Evolutionary conservation across 2,329 filamentous ascomycete genomes (phyloP), one percentile per base, ranked within the genome.

Genomic region (Claviceps fusiformis): DNA sequence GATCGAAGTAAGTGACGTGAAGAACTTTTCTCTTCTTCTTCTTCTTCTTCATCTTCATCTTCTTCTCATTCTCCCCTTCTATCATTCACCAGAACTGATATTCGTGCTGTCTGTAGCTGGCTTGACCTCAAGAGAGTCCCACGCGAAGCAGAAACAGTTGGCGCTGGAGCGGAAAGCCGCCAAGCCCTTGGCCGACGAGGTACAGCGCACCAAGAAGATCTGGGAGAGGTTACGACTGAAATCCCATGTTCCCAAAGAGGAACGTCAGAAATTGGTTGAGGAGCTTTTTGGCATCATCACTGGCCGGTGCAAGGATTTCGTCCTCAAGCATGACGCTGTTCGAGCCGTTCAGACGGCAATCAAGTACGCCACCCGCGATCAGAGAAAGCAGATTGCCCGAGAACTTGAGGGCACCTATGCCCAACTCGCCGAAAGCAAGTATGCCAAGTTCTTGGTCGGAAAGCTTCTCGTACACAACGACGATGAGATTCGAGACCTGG

Each of bases 291-390:
- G 80, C 56, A 95, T 98, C 65, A 87, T 96, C 64, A 93, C 88
- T 29, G 92, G 91, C 54, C 83, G 87, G 56, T 87, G 97, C 64
- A 89, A 89, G 71, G 93, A 97, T 59, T 95, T 97, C 62, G 92
- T 96, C 24, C 87, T 98, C 73, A 98, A 98, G 80, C 93, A 98
- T 70, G 93, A 98, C 68, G 89, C 90, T 41, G 92, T 95, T n/a
- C 82, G 93, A 62, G 90, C 95, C 46, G 87, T 98, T 31, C 93
- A 98, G 73, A 96, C 91, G 13, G 93, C 92, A 43, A 82, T 98
- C 72, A 98, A 98, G 71, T 98, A 98, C 71, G 87, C 89, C 50
- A 95, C 86, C 49, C 77, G 83, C 55, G 85, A 87, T 58, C 91
- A 96, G 72, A 81, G 89, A 65, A 88, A 85, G 70, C 82, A 85